phyloP scores from a whole-genome alignment of 2,329 filamentous ascomycete species.

The Cladosporium cucumerinum region DNA sequence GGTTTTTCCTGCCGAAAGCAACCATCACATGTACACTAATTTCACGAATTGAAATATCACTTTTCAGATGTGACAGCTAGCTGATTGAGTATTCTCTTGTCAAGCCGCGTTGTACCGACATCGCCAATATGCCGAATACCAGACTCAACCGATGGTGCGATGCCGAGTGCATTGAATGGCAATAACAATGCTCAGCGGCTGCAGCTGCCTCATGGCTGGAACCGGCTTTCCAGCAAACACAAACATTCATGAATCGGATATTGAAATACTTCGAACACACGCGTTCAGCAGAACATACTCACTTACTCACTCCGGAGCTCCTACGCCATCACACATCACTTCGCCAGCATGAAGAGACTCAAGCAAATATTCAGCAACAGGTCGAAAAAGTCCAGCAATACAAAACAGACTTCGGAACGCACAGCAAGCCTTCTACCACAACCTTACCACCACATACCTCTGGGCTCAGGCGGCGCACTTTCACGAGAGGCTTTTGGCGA shows the following conservation, averaged over 20 bases:
- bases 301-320: not conserved
- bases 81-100: not conserved
- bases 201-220: not conserved
- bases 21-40: not conserved
- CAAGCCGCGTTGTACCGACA: not conserved
- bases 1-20: not conserved
- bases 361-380: not conserved
- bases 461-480: constrained; percentile 4
- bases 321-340: not conserved
- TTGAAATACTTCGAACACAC: not conserved
- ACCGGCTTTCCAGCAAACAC: not conserved
- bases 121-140: not conserved
- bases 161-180: not conserved
- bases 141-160: not conserved
- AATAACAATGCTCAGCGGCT: not conserved
- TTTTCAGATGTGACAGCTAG: not conserved
- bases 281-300: not conserved
- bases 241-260: not conserved
- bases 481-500: not conserved
- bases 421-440: not conserved
- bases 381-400: not conserved
- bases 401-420: not conserved
- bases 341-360: not conserved
- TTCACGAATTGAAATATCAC: not conserved
- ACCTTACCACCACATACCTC: constrained; percentile 2